A percentile compares a stretch with the other conserved stretches of the same genome.
These are phyloP conservation scores for Poteriospumella lacustris DNA, from an alignment of 108 stramenopile genomes.

Conservation along the genomic window DNA sequence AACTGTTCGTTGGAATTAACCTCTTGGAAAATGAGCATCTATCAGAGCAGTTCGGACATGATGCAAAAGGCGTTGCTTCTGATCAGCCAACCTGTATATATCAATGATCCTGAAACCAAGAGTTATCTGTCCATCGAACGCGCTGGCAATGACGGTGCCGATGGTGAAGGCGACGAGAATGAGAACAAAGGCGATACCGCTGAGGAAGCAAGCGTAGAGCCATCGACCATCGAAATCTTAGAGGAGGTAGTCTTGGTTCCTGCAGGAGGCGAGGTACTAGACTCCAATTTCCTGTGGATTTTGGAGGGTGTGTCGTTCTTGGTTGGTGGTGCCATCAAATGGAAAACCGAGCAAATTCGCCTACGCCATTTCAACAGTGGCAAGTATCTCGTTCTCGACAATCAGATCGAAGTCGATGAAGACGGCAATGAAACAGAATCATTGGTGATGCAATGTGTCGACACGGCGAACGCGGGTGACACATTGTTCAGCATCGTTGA, in stretches of 20 bases:
- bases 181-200: not conserved
- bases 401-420: not conserved
- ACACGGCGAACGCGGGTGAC: not conserved
- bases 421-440: not conserved
- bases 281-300: slow-evolving; percentile 29
- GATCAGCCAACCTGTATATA: slow-evolving; percentile 14
- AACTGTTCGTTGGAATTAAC: slow-evolving; percentile 42
- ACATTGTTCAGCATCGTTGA: slow-evolving; percentile 8
- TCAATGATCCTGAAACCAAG: slow-evolving; percentile 37
- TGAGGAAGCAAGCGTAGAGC: not conserved
- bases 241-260: not conserved
- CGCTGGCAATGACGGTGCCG: not conserved
- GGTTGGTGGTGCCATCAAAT: slow-evolving; percentile 5
- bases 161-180: not conserved
- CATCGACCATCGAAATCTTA: not conserved
- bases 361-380: slow-evolving; percentile 33
- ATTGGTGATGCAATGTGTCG: too few relatives aligned
- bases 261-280: not conserved
- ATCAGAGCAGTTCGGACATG: not conserved
- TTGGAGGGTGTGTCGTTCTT: slow-evolving; percentile 19
- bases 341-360: slow-evolving; percentile 32
- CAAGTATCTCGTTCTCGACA: slow-evolving; percentile 13
- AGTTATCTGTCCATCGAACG: not conserved
- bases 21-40: slow-evolving; percentile 32
- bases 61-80: not conserved